phyloP scores from a whole-genome alignment of 768 basidiomycete genomes.

The Mycena capillaripes region DNA sequence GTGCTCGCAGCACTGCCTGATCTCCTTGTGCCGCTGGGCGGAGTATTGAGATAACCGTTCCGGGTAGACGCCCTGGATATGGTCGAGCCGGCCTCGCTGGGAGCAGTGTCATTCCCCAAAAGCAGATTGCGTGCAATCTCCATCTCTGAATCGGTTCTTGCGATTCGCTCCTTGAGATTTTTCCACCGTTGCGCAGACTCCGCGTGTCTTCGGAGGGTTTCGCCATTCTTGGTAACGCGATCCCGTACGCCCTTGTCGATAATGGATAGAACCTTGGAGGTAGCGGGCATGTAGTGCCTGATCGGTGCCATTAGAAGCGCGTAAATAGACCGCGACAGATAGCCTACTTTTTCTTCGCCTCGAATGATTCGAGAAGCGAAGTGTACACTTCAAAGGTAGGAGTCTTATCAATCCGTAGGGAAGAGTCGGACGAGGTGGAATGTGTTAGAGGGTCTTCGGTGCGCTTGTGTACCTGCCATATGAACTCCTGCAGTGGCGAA shows the following conservation, averaged over 20 bases:
- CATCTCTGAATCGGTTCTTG: slow-evolving; percentile 88
- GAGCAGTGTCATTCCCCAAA: slow-evolving; percentile 60
- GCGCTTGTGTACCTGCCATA: slow-evolving; percentile 82
- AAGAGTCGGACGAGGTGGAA: slow-evolving; percentile 59
- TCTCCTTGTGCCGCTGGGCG: slow-evolving; percentile 62
- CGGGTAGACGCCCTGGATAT: slow-evolving; percentile 66
- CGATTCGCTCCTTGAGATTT: slow-evolving; percentile 82
- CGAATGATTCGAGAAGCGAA: slow-evolving; percentile 80
- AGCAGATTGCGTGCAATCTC: slow-evolving; percentile 75
- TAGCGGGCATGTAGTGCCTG: slow-evolving; percentile 96
- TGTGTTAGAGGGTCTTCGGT: slow-evolving; percentile 62
- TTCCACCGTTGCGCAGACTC: slow-evolving; percentile 92
- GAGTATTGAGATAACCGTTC: slow-evolving; percentile 77
- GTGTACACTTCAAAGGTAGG: slow-evolving; percentile 74
- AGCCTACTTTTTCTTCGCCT: slow-evolving; percentile 88
- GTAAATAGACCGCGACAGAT: slow-evolving; percentile 13
- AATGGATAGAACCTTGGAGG: slow-evolving; percentile 91
- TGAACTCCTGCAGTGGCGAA: slow-evolving; percentile 74
- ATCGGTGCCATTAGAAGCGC: slow-evolving; percentile 30
- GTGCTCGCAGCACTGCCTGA: slow-evolving; percentile 65
- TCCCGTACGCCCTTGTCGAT: slow-evolving; percentile 96
- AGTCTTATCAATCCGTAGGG: slow-evolving; percentile 64
- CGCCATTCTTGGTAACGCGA: slow-evolving; percentile 96
- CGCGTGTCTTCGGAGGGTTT: slow-evolving; percentile 89
- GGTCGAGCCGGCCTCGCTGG: slow-evolving; percentile 81